Base-by-base conservation (phyloP, 805 yeast species). In the Sugiyamaella smithiae region DNA sequence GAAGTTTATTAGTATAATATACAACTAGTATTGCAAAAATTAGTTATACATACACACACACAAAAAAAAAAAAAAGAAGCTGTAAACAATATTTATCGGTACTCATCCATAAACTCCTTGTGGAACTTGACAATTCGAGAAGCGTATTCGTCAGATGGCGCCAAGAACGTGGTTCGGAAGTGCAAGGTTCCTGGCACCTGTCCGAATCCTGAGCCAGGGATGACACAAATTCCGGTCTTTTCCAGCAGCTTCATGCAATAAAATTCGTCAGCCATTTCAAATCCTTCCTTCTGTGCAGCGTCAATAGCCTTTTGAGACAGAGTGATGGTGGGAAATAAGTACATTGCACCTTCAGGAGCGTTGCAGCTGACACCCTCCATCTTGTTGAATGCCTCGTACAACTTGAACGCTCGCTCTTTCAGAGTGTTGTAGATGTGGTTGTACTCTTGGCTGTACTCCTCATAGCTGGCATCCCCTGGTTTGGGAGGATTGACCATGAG, bases 191-290 rank as follows among this genome's bases (percentile, higher is more conserved):
- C 95, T 42, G 82, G 82, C 42, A 75, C 84, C 70, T 93, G 99
- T 26, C 98, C 97, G 61, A 93, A 93, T 0, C 99, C 99, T 28
- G 88, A 81, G 35, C 99, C 99, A 25, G 99, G 98, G 54, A 93
- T 95, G 38, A 95, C 88, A 69, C 99, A 93, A 52, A 93, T 88
- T 58, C 99, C 99, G 5, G 99, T 89, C 41, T 71, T 67, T 56
- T 91, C 91, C 57, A 93, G 75, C 51, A 93, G 73, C 57, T 84
- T 84, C 64, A 84, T 74, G 67, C 97, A 90, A 72, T 93, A 93
- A 55, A 85, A 80, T 65, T 86, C 97, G 66, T 93, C 99, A 17
- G 95, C 84, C 38, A 76, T 71, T n/a, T 54, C 58, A 59, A 80
- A 63, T 20, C 78, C 80, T 25, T 65, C 61, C 48, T 74, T 71